Conservation (phyloP, 805 yeast genomes). For the Ogataea nakhonphanomensis region DNA sequence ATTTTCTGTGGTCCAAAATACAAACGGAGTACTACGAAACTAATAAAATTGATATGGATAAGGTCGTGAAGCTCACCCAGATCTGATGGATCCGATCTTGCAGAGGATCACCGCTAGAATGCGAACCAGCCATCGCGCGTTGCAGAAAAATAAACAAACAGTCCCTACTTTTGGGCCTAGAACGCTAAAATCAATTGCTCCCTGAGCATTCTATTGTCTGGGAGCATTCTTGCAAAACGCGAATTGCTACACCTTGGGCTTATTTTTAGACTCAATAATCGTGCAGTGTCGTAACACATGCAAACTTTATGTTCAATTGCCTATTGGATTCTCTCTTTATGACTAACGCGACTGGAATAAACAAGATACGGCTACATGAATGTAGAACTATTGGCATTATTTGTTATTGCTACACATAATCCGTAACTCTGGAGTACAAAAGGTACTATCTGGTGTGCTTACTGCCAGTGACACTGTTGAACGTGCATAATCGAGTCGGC, state of each 20-base stretch:
- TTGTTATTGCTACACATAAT: no score
- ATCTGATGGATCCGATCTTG: slow-evolving; percentile 24
- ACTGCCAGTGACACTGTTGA: not conserved
- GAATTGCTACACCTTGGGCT: no score
- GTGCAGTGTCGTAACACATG: no score
- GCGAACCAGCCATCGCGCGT: not conserved
- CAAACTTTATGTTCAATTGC: no score
- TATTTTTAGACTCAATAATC: no score
- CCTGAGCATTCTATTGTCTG: not conserved
- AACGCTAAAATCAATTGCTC: slow-evolving; percentile 1
- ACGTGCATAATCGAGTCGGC: not conserved
- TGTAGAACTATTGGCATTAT: no score
- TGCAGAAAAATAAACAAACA: no score
- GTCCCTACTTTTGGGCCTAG: not conserved
- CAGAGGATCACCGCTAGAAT: not conserved
- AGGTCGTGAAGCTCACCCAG: slow-evolving; percentile 48
- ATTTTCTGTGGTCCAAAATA: slow-evolving; percentile 78
- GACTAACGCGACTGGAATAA: no score
- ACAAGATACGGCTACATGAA: no score
- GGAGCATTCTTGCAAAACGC: not conserved
- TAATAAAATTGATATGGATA: slow-evolving; percentile 39
- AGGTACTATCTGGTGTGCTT: not conserved
- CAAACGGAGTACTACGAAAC: slow-evolving; percentile 54
- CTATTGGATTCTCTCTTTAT: no score
- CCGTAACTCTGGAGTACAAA: no score